Evolutionary conservation across 805 yeast genomes (phyloP).

Genomic region (Torulaspora franciscae): DNA sequence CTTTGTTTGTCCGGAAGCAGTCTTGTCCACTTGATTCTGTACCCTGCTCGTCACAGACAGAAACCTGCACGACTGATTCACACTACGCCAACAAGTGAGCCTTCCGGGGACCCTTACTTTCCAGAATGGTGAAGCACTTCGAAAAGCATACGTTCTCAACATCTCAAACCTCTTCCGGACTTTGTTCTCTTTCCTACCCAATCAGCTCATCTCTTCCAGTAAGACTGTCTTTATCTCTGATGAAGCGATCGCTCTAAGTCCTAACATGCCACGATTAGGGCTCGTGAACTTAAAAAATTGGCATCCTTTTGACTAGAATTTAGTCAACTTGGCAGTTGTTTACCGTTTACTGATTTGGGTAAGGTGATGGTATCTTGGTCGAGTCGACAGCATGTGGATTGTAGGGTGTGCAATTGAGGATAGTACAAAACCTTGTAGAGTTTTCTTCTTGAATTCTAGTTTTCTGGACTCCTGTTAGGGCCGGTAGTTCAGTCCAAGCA

Average conservation of each 20-base stretch:
- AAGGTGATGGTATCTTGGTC: conserved; percentile 8
- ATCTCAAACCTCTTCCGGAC: neutral
- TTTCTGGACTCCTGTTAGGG: neutral
- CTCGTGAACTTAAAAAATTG: neutral
- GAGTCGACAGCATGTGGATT: neutral
- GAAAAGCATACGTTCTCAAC: conserved; percentile 3
- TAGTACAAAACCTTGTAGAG: neutral
- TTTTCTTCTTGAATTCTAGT: neutral
- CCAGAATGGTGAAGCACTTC: neutral
- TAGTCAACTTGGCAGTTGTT: conserved; percentile 7
- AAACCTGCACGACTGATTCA: conserved; percentile 1
- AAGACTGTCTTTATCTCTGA: neutral
- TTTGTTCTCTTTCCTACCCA: neutral
- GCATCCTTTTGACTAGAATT: neutral
- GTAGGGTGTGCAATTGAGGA: neutral
- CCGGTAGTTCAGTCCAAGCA: neutral
- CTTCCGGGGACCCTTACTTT: neutral
- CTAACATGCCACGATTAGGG: conserved; percentile 4
- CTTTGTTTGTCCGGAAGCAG: conserved; percentile 4
- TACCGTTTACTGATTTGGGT: conserved; percentile 15
- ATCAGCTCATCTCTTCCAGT: neutral
- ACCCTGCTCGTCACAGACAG: conserved; percentile 1
- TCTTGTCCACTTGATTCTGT: conserved; percentile 1
- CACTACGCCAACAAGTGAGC: neutral
- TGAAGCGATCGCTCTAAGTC: neutral